Evolutionary conservation across 1,284 basidiomycete species (phyloP).

Genomic region (Tilletiaria anomala): DNA sequence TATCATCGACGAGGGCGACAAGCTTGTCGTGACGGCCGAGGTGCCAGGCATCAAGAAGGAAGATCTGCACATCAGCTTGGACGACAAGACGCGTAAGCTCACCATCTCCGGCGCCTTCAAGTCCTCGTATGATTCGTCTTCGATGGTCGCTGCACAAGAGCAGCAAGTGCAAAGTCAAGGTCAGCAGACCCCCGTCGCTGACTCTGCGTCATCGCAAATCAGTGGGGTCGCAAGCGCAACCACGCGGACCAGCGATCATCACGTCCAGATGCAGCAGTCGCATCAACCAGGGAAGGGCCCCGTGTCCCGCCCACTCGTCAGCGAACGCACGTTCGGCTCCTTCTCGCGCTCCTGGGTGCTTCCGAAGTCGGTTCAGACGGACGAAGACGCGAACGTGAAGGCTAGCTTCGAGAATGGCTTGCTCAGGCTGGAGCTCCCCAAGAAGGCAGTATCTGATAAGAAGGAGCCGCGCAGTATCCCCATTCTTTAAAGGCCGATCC

Average conservation of each 20-base stretch:
- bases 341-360: slow-evolving; percentile 24
- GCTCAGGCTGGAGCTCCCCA: slow-evolving; percentile 20
- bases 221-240: too few species aligned
- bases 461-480: too few species aligned
- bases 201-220: too few species aligned
- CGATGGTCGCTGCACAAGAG: not conserved
- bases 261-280: too few species aligned
- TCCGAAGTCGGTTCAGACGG: slow-evolving; percentile 12
- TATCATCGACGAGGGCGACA: too few species aligned
- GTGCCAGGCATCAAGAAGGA: slow-evolving; percentile 21
- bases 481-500: too few species aligned
- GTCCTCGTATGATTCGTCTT: too few species aligned
- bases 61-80: slow-evolving; percentile 18
- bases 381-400: slow-evolving; percentile 15
- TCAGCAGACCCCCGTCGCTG: not conserved
- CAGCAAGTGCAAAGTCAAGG: not conserved
- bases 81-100: slow-evolving; percentile 14
- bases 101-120: slow-evolving; percentile 17
- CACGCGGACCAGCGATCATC: too few species aligned
- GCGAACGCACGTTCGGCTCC: slow-evolving; percentile 17
- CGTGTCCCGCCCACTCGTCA: slow-evolving; percentile 10
- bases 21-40: slow-evolving; percentile 17
- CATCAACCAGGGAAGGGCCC: too few species aligned
- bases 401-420: slow-evolving; percentile 20
- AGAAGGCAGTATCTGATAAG: too few species aligned